phyloP scores from a whole-genome alignment of 2,329 filamentous ascomycete species.

The Claviceps lovelessii region DNA sequence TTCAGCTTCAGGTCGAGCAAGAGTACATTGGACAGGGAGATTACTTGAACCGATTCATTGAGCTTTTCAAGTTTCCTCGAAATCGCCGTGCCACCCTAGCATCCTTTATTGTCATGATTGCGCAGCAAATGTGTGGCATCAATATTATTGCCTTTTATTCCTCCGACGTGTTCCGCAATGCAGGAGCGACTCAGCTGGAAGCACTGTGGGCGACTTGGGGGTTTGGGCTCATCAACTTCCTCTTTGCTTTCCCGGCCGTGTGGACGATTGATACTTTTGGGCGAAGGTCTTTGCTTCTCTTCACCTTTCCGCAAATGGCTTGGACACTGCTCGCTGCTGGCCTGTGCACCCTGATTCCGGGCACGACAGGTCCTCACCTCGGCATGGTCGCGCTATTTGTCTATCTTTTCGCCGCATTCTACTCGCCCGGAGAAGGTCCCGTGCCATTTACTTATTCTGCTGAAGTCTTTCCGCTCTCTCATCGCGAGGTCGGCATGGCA shows the following conservation, averaged over 20 bases:
- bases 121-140: conserved; percentile 55
- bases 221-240: conserved; percentile 43
- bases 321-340: conserved; percentile 27
- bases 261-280: conserved; percentile 46
- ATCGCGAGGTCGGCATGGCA: conserved; percentile 58
- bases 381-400: conserved; percentile 41
- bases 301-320: conserved; percentile 29
- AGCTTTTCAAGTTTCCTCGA: conserved; percentile 56
- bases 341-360: conserved; percentile 37
- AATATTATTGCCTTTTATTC: conserved; percentile 69
- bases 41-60: conserved; percentile 46
- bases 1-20: conserved; percentile 47
- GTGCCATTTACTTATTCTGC: conserved; percentile 56
- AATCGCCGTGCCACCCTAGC: conserved; percentile 60
- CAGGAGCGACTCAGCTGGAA: conserved; percentile 39
- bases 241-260: conserved; percentile 44
- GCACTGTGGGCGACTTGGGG: conserved; percentile 46
- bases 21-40: conserved; percentile 35
- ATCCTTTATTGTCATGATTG: conserved; percentile 67
- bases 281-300: conserved; percentile 32
- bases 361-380: conserved; percentile 17
- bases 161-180: conserved; percentile 44
- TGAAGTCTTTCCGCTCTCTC: conserved; percentile 56
- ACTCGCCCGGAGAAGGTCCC: conserved; percentile 43
- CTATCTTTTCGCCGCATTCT: conserved; percentile 39